phyloP scores from a whole-genome alignment of 2,329 filamentous ascomycete genomes.

The Biscogniauxia sp. region DNA sequence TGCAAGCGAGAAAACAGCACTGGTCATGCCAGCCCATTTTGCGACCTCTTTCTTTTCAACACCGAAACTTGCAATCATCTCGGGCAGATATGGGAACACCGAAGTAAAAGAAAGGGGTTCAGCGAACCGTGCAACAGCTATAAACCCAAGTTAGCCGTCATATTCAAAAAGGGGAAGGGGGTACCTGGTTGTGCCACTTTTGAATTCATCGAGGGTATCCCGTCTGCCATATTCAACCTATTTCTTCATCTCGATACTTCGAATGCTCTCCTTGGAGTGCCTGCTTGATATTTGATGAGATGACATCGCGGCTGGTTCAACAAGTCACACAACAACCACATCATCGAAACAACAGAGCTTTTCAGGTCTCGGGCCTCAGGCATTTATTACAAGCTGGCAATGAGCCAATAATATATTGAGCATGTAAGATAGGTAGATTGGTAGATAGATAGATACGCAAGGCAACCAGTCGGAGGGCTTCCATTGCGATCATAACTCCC shows the following conservation, averaged over 20 bases:
- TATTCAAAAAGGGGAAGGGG: conserved; percentile 16
- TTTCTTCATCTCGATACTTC: conserved; percentile 1
- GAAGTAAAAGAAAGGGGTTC: conserved; percentile 73
- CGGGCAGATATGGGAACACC: conserved; percentile 68
- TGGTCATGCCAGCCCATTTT: conserved; percentile 75
- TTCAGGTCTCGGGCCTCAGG: conserved; percentile 1
- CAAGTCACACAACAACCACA: conserved; percentile 22
- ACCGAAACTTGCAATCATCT: conserved; percentile 81
- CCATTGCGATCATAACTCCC: not conserved
- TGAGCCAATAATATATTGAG: conserved; percentile 17
- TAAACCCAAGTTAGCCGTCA: conserved; percentile 33
- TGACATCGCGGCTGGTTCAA: conserved; percentile 22
- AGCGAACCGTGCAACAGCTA: conserved; percentile 75
- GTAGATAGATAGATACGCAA: conserved; percentile 7
- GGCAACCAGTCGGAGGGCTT: conserved; percentile 1
- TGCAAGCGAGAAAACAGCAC: conserved; percentile 68
- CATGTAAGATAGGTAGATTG: not conserved
- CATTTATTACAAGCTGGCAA: conserved; percentile 2
- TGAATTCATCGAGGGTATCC: not conserved
- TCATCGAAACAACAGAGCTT: not conserved
- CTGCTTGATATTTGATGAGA: conserved; percentile 22
- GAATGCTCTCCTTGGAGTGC: conserved; percentile 6
- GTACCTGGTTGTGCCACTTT: conserved; percentile 21
- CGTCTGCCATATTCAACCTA: not conserved
- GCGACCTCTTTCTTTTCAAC: conserved; percentile 70